phyloP scores from a whole-genome alignment of 108 stramenopile genomes.

The Cyclotella sp. region DNA sequence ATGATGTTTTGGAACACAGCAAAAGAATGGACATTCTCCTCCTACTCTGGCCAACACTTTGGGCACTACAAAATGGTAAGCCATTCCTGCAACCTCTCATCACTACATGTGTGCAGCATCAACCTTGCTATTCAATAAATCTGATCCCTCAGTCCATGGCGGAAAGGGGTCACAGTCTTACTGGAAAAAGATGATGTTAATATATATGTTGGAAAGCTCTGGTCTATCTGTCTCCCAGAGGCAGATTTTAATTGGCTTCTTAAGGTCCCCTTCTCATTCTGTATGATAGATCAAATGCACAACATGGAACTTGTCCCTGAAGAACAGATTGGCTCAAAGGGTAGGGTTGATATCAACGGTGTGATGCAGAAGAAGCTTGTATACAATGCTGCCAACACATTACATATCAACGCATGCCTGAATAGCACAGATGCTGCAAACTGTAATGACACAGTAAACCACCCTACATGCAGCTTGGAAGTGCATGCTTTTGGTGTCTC shows the following conservation, averaged over 20 bases:
- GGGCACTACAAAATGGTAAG: slow-evolving; percentile 23
- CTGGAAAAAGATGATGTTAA: slow-evolving; percentile 37
- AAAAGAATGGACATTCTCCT: slow-evolving; percentile 10
- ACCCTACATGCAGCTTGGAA: too few species aligned
- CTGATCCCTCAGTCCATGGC: slow-evolving; percentile 20
- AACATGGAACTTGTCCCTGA: neutral
- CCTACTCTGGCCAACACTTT: slow-evolving; percentile 21
- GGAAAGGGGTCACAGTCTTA: slow-evolving; percentile 13
- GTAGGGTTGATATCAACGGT: neutral
- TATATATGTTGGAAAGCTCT: slow-evolving; percentile 17
- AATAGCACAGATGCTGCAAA: neutral
- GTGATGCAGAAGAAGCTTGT: neutral
- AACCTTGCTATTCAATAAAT: neutral
- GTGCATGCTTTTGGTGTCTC: too few species aligned
- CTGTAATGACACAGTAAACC: too few species aligned
- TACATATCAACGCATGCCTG: neutral
- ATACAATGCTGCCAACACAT: neutral
- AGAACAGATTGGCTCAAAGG: slow-evolving; percentile 8
- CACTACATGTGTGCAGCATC: slow-evolving; percentile 15
- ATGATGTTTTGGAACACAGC: slow-evolving; percentile 9
- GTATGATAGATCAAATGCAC: slow-evolving; percentile 11
- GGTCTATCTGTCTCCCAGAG: too few species aligned
- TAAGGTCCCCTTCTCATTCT: slow-evolving; percentile 13
- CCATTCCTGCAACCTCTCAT: neutral
- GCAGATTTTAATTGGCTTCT: slow-evolving; percentile 36